A percentile compares a stretch with the other conserved stretches of the same genome.
Evolutionary conservation across 2,329 filamentous ascomycete species (phyloP).

Genomic region (Colletotrichum camelliae): DNA sequence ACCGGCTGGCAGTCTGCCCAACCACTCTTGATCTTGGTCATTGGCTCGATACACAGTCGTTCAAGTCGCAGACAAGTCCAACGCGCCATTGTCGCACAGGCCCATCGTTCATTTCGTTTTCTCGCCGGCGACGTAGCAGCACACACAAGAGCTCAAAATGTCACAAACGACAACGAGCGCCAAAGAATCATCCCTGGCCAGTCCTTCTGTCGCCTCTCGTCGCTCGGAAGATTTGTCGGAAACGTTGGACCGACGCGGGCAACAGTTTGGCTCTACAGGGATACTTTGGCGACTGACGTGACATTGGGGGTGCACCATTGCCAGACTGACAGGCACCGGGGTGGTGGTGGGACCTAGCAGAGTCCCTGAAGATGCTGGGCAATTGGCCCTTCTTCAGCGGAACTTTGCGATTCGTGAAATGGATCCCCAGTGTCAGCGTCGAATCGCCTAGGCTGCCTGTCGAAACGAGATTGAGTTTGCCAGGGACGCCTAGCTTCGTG

Average conservation of each 20-base stretch:
- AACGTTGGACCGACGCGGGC: neutral
- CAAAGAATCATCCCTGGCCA: neutral
- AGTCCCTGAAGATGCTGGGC: neutral
- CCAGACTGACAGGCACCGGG: conserved; percentile 9
- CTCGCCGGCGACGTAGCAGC: neutral
- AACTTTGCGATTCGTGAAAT: conserved; percentile 16
- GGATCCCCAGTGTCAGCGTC: neutral
- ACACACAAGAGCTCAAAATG: neutral
- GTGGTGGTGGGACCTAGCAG: neutral
- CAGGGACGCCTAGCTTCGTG: conserved; percentile 6
- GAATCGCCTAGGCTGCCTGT: conserved; percentile 6
- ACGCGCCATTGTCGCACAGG: neutral
- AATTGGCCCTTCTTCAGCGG: conserved; percentile 9
- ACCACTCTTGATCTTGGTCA: neutral
- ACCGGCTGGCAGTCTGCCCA: neutral
- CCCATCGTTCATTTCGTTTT: conserved; percentile 1
- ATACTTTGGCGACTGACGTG: conserved; percentile 10
- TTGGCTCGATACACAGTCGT: neutral
- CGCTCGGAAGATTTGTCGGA: conserved; percentile 13
- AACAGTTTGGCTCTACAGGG: neutral
- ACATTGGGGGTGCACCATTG: conserved; percentile 13
- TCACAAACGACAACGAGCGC: neutral
- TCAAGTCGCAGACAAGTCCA: neutral
- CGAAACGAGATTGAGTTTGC: conserved; percentile 23
- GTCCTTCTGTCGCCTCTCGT: neutral